Evolutionary conservation across 108 stramenopile genomes (phyloP), one percentile per base, ranked within the genome.

Genomic region (Cyclotella cryptica): DNA sequence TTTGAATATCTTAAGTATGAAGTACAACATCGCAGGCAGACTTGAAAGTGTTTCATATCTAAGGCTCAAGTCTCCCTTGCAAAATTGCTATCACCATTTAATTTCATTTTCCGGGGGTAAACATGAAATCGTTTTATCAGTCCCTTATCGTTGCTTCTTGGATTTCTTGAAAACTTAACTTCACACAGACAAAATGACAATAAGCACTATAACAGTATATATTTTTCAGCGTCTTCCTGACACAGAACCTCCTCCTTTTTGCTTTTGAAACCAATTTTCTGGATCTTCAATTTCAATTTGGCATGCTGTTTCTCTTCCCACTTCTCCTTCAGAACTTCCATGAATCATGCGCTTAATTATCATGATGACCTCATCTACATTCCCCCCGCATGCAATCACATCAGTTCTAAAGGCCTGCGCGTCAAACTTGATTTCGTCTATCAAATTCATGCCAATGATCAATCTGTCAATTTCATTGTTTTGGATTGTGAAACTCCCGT

Each of bases 391-490:
- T 24, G 72, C 53, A 12, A 53, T 24, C 46, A 82, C 29, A 53
- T 82, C 72, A 10, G 43, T 17, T 40, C 63, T 45, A 55, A 82
- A 82, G n/a, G 18, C 22, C 1, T 55, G 15, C 4, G 60, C 64
- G 49, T 78, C 63, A 73, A 82, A 82, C 19, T 52, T 41, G 15
- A 82, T 65, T 41, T 53, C 81, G n/a, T 82, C 81, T 29, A 82
- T 82, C 47, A 82, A 41, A 10, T 73, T 82, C 71, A 82, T 79
- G 58, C 81, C 81, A 43, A 82, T 73, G 24, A 82, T 82, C 10
- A 82, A 43, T 12, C 78, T 51, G 59, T 82, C 81, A 46, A 82
- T 82, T 49, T 82, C 81, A 35, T 78, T 78, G 17, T 66, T 27
- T 59, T 82, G 52, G 47, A 82, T 73, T 12, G 63, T 72, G 42